phyloP scores from a whole-genome alignment of 2,329 filamentous ascomycete species.

The Stagonosporopsis vannaccii region DNA sequence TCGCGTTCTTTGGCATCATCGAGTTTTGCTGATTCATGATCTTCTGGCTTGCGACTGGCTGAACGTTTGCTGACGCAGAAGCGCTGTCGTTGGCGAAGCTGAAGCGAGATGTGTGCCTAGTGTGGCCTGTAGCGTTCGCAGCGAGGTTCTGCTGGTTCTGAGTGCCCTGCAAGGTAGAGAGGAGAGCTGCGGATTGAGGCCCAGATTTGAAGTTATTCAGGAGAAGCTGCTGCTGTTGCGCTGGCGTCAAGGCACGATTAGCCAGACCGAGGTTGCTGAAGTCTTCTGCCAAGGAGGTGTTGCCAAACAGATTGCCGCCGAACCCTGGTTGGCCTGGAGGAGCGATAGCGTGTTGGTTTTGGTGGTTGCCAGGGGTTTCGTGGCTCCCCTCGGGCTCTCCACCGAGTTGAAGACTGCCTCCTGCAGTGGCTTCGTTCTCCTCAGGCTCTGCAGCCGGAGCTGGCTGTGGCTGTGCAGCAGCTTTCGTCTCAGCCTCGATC shows the following conservation, averaged over 20 bases:
- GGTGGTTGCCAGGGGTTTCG: conserved; percentile 66
- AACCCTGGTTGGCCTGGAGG: conserved; percentile 76
- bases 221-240: conserved; percentile 74
- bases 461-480: conserved; percentile 40
- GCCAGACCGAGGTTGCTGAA: conserved; percentile 58
- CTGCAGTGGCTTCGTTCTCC: conserved; percentile 70
- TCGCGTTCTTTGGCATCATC: conserved; percentile 72
- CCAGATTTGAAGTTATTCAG: conserved; percentile 67
- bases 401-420: conserved; percentile 86
- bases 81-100: conserved; percentile 81
- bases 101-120: conserved; percentile 84
- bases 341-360: conserved; percentile 72
- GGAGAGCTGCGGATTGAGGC: conserved; percentile 62
- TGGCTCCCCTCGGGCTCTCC: conserved; percentile 85
- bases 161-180: conserved; percentile 56
- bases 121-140: conserved; percentile 72
- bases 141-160: conserved; percentile 53
- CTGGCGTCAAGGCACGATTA: conserved; percentile 77
- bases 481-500: conserved; percentile 62
- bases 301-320: conserved; percentile 47
- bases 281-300: conserved; percentile 47
- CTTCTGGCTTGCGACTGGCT: conserved; percentile 79
- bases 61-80: conserved; percentile 68
- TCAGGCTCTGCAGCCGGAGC: conserved; percentile 60
- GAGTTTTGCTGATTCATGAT: conserved; percentile 84